Conservation (phyloP, 106 monocot genomes). For the Apostasia shenzhenica region DNA sequence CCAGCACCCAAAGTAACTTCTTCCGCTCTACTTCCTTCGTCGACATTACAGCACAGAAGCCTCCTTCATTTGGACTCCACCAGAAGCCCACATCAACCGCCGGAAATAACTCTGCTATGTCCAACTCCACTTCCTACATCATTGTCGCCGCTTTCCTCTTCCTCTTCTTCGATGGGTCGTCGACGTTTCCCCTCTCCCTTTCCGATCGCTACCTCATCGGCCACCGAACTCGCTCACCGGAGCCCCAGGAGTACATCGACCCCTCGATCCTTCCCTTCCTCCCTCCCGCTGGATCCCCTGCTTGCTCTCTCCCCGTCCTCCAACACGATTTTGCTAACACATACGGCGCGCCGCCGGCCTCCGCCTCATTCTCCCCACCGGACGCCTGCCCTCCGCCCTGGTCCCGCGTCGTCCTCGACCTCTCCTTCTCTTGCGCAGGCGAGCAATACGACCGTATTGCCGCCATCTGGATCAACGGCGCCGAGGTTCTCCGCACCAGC, state of each 20-base stretch:
- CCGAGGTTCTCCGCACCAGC: constrained; percentile 76
- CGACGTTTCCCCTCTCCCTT: neutral
- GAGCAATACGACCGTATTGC: constrained; percentile 84
- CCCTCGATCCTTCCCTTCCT: constrained; percentile 32
- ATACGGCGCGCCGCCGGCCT: constrained; percentile 44
- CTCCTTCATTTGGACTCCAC: neutral
- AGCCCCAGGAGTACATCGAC: constrained; percentile 57
- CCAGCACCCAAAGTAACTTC: neutral
- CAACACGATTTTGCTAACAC: constrained; percentile 58
- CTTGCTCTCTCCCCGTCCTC: constrained; percentile 47
- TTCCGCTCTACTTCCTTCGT: neutral
- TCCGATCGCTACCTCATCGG: constrained; percentile 9
- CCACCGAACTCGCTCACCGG: neutral
- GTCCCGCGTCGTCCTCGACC: constrained; percentile 35
- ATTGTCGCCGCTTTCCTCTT: constrained; percentile 3
- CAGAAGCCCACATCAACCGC: neutral
- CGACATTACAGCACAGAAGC: neutral
- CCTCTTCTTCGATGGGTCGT: neutral
- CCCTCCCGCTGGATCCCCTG: constrained; percentile 18
- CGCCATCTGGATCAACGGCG: constrained; percentile 71
- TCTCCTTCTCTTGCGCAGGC: constrained; percentile 53
- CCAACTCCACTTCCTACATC: neutral
- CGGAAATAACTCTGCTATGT: neutral
- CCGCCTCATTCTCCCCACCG: constrained; percentile 29
- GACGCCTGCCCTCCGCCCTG: constrained; percentile 26